phyloP scores from a whole-genome alignment of 192 early-diverging fungal genomes.

The Backusella circina region DNA sequence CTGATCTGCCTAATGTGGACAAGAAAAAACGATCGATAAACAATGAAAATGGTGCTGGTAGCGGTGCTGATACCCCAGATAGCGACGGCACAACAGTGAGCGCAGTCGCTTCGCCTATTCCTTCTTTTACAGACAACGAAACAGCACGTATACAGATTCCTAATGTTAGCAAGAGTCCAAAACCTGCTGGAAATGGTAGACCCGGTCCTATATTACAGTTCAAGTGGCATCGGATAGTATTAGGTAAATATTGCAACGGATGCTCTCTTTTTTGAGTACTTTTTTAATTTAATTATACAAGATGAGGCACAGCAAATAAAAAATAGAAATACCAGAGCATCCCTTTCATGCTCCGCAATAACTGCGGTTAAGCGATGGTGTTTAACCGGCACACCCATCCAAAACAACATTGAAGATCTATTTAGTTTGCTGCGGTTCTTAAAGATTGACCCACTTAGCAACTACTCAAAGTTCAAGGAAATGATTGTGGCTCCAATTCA shows the following conservation, averaged over 20 bases:
- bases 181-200: background rate
- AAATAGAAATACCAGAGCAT: constrained; percentile 43
- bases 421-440: constrained; percentile 71
- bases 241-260: constrained; percentile 20
- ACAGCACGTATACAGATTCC: background rate
- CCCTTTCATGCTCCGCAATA: constrained; percentile 44
- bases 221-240: constrained; percentile 45
- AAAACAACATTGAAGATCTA: constrained; percentile 69
- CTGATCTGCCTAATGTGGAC: constrained; percentile 18
- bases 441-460: constrained; percentile 51
- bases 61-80: background rate
- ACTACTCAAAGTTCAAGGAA: constrained; percentile 44
- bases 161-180: background rate
- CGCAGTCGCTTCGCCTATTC: background rate
- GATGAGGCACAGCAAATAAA: constrained; percentile 72
- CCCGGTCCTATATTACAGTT: constrained; percentile 38
- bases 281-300: constrained; percentile 8
- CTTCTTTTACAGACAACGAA: background rate
- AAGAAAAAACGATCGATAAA: constrained; percentile 10
- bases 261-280: background rate
- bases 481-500: constrained; percentile 47
- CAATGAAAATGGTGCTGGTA: background rate
- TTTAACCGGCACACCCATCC: constrained; percentile 54
- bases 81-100: background rate
- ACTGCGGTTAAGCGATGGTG: constrained; percentile 57